phyloP scores from a whole-genome alignment of 1,139 yeast genomes.

The Pichia sorboxylosa region DNA sequence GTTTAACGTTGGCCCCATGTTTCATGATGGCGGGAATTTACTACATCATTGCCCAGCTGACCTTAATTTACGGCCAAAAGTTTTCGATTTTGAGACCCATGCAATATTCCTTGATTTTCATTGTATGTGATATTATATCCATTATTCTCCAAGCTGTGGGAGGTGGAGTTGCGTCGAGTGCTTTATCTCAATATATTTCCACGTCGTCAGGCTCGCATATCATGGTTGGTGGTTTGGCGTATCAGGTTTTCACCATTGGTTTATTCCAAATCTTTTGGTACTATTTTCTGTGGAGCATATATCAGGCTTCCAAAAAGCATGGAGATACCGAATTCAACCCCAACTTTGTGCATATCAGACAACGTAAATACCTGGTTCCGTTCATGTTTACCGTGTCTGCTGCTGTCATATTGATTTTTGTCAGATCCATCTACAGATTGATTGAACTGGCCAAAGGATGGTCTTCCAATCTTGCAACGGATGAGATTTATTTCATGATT shows the following conservation, averaged over 20 bases:
- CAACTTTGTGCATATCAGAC: conserved; percentile 32
- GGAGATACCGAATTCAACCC: conserved; percentile 26
- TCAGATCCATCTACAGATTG: conserved; percentile 72
- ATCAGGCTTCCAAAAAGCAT: conserved; percentile 21
- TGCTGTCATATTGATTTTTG: conserved; percentile 48
- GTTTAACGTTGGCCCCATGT: conserved; percentile 76
- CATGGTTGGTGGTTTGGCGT: conserved; percentile 73
- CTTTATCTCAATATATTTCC: conserved; percentile 28
- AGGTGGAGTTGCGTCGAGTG: conserved; percentile 63
- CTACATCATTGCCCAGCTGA: conserved; percentile 61
- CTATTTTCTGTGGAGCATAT: conserved; percentile 39
- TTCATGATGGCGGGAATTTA: conserved; percentile 85
- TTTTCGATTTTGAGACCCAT: conserved; percentile 60
- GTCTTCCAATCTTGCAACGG: conserved; percentile 53
- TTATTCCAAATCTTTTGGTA: conserved; percentile 48
- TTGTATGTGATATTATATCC: conserved; percentile 29
- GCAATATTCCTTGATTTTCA: conserved; percentile 55
- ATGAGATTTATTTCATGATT: conserved; percentile 64
- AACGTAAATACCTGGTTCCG: conserved; percentile 28
- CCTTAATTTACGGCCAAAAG: conserved; percentile 55
- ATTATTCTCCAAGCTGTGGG: conserved; percentile 73
- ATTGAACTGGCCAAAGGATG: conserved; percentile 75
- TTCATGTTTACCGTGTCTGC: conserved; percentile 42
- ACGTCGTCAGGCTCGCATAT: conserved; percentile 49
- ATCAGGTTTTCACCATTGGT: conserved; percentile 68